Evolutionary conservation across 2,329 filamentous ascomycete genomes (phyloP).

Genomic region (Aspergillus ruber): DNA sequence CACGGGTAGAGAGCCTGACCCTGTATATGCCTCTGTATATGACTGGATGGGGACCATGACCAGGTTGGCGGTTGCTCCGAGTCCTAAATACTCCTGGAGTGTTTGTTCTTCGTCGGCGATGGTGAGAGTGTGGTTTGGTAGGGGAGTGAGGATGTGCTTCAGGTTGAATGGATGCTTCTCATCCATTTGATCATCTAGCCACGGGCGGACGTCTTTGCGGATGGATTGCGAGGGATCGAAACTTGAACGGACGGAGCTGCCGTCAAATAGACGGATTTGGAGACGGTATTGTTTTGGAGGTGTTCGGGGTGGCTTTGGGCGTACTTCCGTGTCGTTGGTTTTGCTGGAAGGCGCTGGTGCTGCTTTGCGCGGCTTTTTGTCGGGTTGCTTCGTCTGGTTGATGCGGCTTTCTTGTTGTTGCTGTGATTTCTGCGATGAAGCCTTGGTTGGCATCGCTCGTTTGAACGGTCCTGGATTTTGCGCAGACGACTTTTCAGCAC

Average conservation of each 20-base stretch:
- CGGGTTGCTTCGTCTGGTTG: neutral
- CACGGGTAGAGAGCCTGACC: slow-evolving; percentile 32
- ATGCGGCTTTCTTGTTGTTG: slow-evolving; percentile 57
- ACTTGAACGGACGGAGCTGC: slow-evolving; percentile 65
- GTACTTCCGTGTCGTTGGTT: slow-evolving; percentile 1
- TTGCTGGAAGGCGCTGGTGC: slow-evolving; percentile 8
- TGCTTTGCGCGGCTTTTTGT: slow-evolving; percentile 45
- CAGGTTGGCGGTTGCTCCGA: slow-evolving; percentile 74
- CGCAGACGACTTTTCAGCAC: slow-evolving; percentile 11
- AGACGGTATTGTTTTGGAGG: slow-evolving; percentile 50
- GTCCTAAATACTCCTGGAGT: slow-evolving; percentile 58
- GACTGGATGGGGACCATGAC: slow-evolving; percentile 67
- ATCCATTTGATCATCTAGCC: slow-evolving; percentile 62
- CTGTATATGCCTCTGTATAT: slow-evolving; percentile 54
- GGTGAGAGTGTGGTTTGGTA: slow-evolving; percentile 68
- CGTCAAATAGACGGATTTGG: slow-evolving; percentile 78
- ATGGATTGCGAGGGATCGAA: slow-evolving; percentile 63
- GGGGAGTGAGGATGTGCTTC: slow-evolving; percentile 73
- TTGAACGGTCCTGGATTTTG: slow-evolving; percentile 38
- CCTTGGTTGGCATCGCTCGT: slow-evolving; percentile 37
- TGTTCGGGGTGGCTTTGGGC: slow-evolving; percentile 10
- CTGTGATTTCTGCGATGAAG: slow-evolving; percentile 52
- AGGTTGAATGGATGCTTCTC: slow-evolving; percentile 67
- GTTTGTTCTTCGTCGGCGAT: slow-evolving; percentile 65
- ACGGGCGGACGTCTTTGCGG: slow-evolving; percentile 60